Percentiles rank a stretch among this genome's conserved stretches.
Conservation (phyloP, 2,329 filamentous ascomycete species). For the Cucurbitaria berberidis region DNA sequence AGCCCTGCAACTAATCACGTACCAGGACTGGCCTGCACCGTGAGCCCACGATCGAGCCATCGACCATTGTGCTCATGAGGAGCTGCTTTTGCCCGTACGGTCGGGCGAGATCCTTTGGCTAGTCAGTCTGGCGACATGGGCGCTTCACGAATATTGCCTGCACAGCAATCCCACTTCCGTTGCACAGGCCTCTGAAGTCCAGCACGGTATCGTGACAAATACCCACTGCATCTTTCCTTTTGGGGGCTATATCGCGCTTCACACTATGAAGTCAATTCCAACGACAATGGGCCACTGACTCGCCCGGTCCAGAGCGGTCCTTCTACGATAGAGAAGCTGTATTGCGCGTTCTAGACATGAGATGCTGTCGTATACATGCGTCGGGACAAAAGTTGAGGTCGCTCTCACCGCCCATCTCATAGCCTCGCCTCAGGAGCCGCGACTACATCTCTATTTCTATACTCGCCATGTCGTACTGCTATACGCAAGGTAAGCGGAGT, state of each 20-base stretch:
- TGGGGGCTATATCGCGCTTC: conserved; percentile 9
- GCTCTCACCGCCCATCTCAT: neutral
- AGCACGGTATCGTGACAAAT: conserved; percentile 22
- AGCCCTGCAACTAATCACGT: conserved; percentile 13
- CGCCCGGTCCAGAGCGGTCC: neutral
- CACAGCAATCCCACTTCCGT: neutral
- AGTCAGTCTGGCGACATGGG: conserved; percentile 10
- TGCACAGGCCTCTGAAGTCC: conserved; percentile 4
- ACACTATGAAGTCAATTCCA: conserved; percentile 21
- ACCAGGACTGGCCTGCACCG: conserved; percentile 12
- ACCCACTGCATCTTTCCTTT: conserved; percentile 4
- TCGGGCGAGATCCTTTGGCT: conserved; percentile 15
- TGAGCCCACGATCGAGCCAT: conserved; percentile 8
- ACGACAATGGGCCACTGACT: conserved; percentile 10
- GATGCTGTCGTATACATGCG: neutral
- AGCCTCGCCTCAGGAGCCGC: neutral
- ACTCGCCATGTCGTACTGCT: neutral
- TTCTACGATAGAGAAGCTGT: neutral
- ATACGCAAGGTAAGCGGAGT: neutral
- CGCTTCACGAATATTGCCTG: neutral
- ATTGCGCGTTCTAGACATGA: neutral
- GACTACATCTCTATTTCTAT: neutral
- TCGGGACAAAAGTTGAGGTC: neutral
- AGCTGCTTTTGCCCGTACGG: conserved; percentile 17
- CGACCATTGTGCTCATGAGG: conserved; percentile 4